Evolutionary conservation across 1,284 basidiomycete species (phyloP).

Genomic region (Butyriboletus pseudospeciosus): DNA sequence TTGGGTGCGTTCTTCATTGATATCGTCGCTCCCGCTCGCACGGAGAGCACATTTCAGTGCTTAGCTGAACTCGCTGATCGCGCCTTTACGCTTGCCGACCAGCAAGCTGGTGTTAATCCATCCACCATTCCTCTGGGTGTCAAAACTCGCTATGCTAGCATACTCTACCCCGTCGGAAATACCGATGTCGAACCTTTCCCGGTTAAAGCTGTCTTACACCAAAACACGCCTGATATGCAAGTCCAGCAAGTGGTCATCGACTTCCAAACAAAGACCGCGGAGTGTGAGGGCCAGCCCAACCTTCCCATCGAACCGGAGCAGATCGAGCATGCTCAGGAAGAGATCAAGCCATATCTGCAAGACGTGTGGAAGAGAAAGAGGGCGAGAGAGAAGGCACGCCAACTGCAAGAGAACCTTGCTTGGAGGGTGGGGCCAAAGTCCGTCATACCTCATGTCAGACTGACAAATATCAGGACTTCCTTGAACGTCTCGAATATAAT

Average conservation of each 20-base stretch:
- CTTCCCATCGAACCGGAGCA: slow-evolving; percentile 19
- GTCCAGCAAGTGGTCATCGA: slow-evolving; percentile 15
- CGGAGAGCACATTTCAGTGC: slow-evolving; percentile 10
- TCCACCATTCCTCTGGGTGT: neutral
- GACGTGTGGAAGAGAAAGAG: slow-evolving; percentile 8
- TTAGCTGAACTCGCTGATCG: slow-evolving; percentile 18
- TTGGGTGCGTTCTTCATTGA: slow-evolving; percentile 18
- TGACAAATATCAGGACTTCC: slow-evolving; percentile 15
- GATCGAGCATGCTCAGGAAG: slow-evolving; percentile 20
- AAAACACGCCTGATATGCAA: slow-evolving; percentile 8
- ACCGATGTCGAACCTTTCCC: slow-evolving; percentile 8
- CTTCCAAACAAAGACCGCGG: slow-evolving; percentile 18
- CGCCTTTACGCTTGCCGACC: slow-evolving; percentile 14
- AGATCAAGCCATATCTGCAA: slow-evolving; percentile 15
- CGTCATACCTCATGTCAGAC: neutral
- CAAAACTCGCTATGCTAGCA: slow-evolving; percentile 14
- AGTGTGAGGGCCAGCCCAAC: slow-evolving; percentile 12
- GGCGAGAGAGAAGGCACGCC: slow-evolving; percentile 6
- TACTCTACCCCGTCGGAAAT: slow-evolving; percentile 13
- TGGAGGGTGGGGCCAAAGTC: slow-evolving; percentile 14
- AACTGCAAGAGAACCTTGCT: neutral
- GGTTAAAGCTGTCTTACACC: slow-evolving; percentile 14
- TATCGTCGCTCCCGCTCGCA: slow-evolving; percentile 3
- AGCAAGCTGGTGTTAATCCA: neutral
- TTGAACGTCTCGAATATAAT: slow-evolving; percentile 10